phyloP scores from a whole-genome alignment of 2,329 filamentous ascomycete genomes.

The Penicillium sp. region DNA sequence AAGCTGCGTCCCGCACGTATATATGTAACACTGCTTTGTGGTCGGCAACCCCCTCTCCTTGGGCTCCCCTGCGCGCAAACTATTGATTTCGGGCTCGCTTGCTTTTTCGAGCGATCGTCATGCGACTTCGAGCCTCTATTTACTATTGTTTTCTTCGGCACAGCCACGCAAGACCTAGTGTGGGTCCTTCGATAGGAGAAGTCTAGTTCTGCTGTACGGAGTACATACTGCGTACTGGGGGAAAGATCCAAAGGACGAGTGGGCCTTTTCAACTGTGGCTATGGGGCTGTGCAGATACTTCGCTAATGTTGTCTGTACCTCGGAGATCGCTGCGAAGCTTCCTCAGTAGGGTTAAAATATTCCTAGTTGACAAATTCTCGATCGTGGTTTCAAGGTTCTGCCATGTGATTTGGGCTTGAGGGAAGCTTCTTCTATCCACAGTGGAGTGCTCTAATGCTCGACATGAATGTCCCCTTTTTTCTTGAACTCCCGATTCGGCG shows the following conservation, averaged over 20 bases:
- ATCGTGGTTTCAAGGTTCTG: neutral
- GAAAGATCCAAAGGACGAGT: neutral
- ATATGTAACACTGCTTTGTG: too few species aligned
- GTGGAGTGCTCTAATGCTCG: neutral
- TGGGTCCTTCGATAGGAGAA: neutral
- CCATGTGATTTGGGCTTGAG: neutral
- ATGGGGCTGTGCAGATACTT: constrained; percentile 8
- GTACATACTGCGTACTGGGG: too few species aligned
- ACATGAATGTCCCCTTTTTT: neutral
- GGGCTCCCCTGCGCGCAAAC: neutral
- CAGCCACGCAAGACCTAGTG: constrained; percentile 1
- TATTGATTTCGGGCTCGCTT: constrained; percentile 1
- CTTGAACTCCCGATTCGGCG: neutral
- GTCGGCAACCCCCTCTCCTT: neutral
- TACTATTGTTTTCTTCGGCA: neutral
- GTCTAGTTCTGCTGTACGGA: neutral
- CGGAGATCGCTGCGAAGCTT: neutral
- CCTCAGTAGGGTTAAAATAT: neutral
- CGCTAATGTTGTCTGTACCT: neutral
- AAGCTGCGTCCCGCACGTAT: neutral
- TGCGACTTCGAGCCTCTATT: neutral
- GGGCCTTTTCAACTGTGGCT: constrained; percentile 3
- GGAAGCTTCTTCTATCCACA: constrained; percentile 3
- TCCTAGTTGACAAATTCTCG: constrained; percentile 3
- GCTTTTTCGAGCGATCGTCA: constrained; percentile 3